Percentiles rank a stretch among this genome's conserved stretches.
Conservation (phyloP, 805 yeast species). For the Monosporozyma siamensis region DNA sequence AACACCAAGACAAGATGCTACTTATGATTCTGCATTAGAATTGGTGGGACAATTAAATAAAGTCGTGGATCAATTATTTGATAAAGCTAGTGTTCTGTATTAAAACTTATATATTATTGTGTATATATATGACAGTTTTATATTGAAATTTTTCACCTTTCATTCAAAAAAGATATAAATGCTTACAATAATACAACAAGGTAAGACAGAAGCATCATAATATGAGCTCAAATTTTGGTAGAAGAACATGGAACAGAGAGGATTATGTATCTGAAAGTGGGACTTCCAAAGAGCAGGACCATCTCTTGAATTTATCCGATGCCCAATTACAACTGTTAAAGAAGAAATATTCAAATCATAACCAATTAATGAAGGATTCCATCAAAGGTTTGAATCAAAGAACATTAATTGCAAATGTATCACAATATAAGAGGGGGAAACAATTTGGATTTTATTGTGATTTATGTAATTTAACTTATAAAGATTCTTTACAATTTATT, state of each 20-base stretch:
- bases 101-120: conserved; percentile 24
- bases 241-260: conserved; percentile 65
- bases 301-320: not conserved
- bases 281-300: conserved; percentile 9
- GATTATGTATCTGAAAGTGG: conserved; percentile 41
- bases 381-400: conserved; percentile 28
- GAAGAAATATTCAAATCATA: conserved; percentile 18
- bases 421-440: conserved; percentile 36
- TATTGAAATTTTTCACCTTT: too few relatives aligned
- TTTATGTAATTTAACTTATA: conserved; percentile 66
- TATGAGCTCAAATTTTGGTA: conserved; percentile 37
- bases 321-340: conserved; percentile 10
- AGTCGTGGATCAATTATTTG: conserved; percentile 86
- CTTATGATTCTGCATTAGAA: conserved; percentile 80
- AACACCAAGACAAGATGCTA: conserved; percentile 78
- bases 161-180: not conserved
- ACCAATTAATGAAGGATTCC: conserved; percentile 20
- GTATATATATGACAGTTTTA: too few relatives aligned
- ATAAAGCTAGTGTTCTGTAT: conserved; percentile 80
- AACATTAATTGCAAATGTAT: conserved; percentile 24
- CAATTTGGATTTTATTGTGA: conserved; percentile 83
- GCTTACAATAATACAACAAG: not conserved
- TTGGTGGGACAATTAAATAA: conserved; percentile 77
- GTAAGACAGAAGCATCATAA: not conserved
- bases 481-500: conserved; percentile 71